A percentile compares a stretch with the other conserved stretches of the same genome.
Evolutionary conservation across 2,329 filamentous ascomycete species (phyloP).

Genomic region (Cryphonectria nitschkei): DNA sequence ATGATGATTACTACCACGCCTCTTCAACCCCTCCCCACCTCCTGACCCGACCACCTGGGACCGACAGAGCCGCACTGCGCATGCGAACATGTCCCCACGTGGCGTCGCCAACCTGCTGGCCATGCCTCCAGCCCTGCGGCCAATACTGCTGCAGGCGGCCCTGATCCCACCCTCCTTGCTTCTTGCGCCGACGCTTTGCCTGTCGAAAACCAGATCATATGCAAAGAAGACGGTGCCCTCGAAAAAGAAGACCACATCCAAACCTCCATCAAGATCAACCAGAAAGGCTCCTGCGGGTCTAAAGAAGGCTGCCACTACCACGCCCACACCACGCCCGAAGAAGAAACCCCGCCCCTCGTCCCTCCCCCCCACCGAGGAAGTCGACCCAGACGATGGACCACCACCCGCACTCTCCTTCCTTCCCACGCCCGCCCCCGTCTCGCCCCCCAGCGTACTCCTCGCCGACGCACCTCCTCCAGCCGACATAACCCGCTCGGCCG

Average conservation of each 20-base stretch:
- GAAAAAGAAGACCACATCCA: not conserved
- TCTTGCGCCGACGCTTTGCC: not conserved
- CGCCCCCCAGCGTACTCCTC: conserved; percentile 32
- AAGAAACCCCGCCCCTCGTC: not conserved
- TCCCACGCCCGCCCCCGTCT: conserved; percentile 32
- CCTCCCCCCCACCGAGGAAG: not conserved
- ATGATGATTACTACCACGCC: conserved; percentile 11
- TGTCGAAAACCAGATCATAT: conserved; percentile 12
- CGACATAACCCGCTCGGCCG: conserved; percentile 33
- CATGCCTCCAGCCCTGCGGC: conserved; percentile 33
- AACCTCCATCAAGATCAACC: not conserved
- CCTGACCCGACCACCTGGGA: conserved; percentile 19
- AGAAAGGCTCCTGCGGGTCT: not conserved
- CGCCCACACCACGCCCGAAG: not conserved
- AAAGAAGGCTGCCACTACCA: not conserved
- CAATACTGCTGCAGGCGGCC: conserved; percentile 30
- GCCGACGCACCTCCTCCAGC: conserved; percentile 24
- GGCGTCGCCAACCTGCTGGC: conserved; percentile 31
- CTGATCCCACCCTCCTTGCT: conserved; percentile 17
- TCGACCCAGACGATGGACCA: conserved; percentile 16
- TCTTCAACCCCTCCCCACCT: not conserved
- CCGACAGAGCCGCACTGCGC: conserved; percentile 21
- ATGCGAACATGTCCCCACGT: conserved; percentile 28
- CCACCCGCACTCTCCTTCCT: conserved; percentile 36
- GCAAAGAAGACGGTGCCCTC: not conserved